These are phyloP conservation scores for Metarhizium album DNA, from an alignment of 2,329 filamentous ascomycete species.

Conservation along the genomic window DNA sequence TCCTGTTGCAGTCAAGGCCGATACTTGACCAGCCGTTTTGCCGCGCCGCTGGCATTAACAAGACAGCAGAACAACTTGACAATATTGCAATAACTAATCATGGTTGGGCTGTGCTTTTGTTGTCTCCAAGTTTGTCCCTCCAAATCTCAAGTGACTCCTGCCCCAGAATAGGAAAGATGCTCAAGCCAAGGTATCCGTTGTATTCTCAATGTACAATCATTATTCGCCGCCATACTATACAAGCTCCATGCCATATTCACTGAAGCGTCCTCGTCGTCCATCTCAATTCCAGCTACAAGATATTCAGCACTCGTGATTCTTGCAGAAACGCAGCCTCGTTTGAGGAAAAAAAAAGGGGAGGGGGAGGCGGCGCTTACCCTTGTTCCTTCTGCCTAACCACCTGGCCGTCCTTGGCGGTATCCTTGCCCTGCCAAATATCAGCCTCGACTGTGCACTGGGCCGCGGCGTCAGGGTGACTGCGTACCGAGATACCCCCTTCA, in stretches of 20 bases:
- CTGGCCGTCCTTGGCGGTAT: conserved; percentile 53
- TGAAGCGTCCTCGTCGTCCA: not conserved
- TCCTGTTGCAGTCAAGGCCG: not conserved
- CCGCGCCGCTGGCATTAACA: not conserved
- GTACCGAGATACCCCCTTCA: conserved; percentile 71
- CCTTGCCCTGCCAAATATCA: conserved; percentile 46
- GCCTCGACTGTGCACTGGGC: conserved; percentile 9
- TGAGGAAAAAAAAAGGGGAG: too few species aligned
- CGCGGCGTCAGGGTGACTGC: not conserved
- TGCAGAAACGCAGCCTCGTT: too few species aligned
- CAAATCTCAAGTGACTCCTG: not conserved
- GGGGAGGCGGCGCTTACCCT: conserved; percentile 44
- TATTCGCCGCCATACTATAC: conserved; percentile 3
- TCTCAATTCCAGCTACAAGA: conserved; percentile 8
- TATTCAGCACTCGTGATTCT: not conserved
- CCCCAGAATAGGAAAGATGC: not conserved
- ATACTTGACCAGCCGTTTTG: not conserved
- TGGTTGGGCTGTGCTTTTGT: not conserved
- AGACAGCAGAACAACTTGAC: not conserved
- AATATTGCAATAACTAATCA: not conserved
- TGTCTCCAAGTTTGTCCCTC: not conserved
- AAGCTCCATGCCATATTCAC: conserved; percentile 1
- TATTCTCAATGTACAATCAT: conserved; percentile 3
- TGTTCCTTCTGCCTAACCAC: conserved; percentile 69
- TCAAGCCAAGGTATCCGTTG: not conserved